Base-by-base conservation (phyloP, 805 yeast genomes). In the Candida broadrunensis region DNA sequence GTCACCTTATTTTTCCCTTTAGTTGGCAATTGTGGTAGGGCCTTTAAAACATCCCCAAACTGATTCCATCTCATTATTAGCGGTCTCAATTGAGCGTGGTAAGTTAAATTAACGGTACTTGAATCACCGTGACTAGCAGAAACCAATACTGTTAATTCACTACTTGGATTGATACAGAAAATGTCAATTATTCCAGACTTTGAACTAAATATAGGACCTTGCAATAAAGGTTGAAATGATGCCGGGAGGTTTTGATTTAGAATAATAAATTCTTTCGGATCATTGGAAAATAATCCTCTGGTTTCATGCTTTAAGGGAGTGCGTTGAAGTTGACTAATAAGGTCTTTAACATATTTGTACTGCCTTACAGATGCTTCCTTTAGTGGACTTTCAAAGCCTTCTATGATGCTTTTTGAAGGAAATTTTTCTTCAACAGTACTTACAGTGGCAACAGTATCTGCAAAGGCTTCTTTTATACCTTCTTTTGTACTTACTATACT, bases 11-110 rank as follows among this genome's bases (percentile, higher is more conserved):
- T 5, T 21, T 34, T 17, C 12, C 20, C 3, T 20, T 27, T 23
- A 35, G 15, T 15, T 4, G 33, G 24, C 2, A 14, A 12, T 13
- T 18, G 29, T 12, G 11, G 17, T 26, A 9, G 13, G 21, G 21
- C 15, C 29, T 26, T 34, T 16, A 14, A 29, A 29, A 29, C 33
- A 14, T 29, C 30, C 5, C 36, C 41, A 5, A 20, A 17, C 12
- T 29, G 18, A 19, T 31, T 35, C 38, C 44, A 46, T 21, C 39
- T 43, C 67, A 62, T 63, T 2, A 60, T 33, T 21, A 62, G 45
- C 2, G 70, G 66, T 16, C 41, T 45, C 15, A 60, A 42, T 42
- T 65, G 70, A n/a, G 52, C 53, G 20, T 39, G 46, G 36, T 54
- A 60, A 1, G 42, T 37, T 7, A 54, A 12, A 4, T 35, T 25